Evolutionary conservation across 164 flowering plant genomes (phyloP).

Genomic region (Paratinospora sagittata): DNA sequence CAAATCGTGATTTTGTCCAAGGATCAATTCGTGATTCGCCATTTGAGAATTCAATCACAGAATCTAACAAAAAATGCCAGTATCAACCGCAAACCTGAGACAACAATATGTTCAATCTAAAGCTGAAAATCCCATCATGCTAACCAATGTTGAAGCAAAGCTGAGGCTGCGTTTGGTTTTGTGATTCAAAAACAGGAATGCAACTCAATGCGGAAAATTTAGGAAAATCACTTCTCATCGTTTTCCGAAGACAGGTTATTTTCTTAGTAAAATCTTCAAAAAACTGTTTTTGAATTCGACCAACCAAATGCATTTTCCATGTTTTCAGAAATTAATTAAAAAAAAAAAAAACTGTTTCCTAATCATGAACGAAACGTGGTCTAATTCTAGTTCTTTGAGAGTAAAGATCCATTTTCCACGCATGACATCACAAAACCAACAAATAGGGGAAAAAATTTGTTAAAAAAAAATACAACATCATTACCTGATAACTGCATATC

Average conservation of each 20-base stretch:
- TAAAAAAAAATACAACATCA: neutral
- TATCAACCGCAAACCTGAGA: neutral
- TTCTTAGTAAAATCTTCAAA: too few relatives aligned
- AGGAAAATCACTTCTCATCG: too few relatives aligned
- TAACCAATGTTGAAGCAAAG: constrained; percentile 4
- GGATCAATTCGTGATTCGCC: constrained; percentile 41
- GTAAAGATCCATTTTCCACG: neutral
- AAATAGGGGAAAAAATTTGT: too few relatives aligned
- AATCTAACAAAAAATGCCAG: neutral
- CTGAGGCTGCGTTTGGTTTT: too few relatives aligned
- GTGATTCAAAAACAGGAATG: too few relatives aligned
- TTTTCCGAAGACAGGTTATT: too few relatives aligned
- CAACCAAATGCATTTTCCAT: too few relatives aligned
- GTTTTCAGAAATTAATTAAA: too few relatives aligned
- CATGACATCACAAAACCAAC: too few relatives aligned
- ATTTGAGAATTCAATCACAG: constrained; percentile 14
- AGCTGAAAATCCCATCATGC: constrained; percentile 3
- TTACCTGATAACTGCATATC: neutral
- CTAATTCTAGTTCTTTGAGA: neutral
- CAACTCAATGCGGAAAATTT: too few relatives aligned
- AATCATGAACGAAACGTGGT: neutral
- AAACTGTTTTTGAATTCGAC: too few relatives aligned
- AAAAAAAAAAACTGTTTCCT: constrained; percentile 7
- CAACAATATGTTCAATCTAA: neutral
- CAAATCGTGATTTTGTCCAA: constrained; percentile 36